phyloP scores from a whole-genome alignment of 108 stramenopile genomes.

The Discostella pseudostelligera region DNA sequence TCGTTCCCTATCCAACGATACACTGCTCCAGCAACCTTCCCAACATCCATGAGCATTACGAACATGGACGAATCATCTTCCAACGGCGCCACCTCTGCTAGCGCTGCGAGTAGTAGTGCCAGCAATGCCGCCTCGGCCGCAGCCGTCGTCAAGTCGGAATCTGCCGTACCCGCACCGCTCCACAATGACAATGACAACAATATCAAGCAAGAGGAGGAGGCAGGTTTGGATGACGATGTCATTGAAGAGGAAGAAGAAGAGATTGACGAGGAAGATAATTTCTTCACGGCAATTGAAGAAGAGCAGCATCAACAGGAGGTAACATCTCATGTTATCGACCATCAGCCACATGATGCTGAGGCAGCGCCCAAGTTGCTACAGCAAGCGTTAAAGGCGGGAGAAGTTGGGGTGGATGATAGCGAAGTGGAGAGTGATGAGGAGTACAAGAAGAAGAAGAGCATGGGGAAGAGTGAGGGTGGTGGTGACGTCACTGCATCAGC shows the following conservation, averaged over 20 bases:
- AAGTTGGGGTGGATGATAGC: constrained; percentile 66
- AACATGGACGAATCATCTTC: constrained; percentile 13
- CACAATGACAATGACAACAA: background rate
- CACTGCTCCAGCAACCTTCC: too few relatives aligned
- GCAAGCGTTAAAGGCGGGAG: constrained; percentile 62
- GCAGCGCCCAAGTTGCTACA: constrained; percentile 72
- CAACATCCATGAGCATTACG: constrained; percentile 8
- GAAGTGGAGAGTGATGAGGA: constrained; percentile 57
- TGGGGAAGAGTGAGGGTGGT: constrained; percentile 7
- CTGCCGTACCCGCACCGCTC: background rate
- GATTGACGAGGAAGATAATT: constrained; percentile 63
- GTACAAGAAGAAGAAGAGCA: constrained; percentile 2
- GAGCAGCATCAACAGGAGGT: constrained; percentile 12
- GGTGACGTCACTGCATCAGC: background rate
- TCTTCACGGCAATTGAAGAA: constrained; percentile 51
- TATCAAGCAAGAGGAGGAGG: background rate
- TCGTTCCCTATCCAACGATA: too few relatives aligned
- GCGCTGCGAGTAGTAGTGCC: background rate
- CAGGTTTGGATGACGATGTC: constrained; percentile 1
- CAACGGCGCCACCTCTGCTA: background rate
- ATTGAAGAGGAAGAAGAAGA: constrained; percentile 24
- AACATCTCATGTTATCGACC: constrained; percentile 29
- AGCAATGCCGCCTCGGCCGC: background rate
- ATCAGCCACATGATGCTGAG: constrained; percentile 61
- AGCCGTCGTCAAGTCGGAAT: background rate